A percentile compares a stretch with the other conserved stretches of the same genome.
phyloP scores from a whole-genome alignment of 345 rosid species.

The Lumnitzera littorea region DNA sequence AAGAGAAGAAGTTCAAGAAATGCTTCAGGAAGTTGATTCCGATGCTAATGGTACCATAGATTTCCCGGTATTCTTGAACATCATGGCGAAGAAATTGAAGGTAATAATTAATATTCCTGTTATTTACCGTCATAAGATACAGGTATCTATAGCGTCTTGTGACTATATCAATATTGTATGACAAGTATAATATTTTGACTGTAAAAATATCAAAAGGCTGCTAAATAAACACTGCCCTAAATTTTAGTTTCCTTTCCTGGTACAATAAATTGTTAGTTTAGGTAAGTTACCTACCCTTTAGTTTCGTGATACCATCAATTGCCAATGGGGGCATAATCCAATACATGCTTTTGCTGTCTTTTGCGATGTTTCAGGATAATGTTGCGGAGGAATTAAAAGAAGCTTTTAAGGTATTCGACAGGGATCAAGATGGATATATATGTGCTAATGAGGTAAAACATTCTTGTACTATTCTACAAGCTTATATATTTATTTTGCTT shows the following conservation, averaged over 20 bases:
- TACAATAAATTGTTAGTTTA: not conserved
- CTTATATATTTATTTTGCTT: no score
- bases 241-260: not conserved
- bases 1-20: constrained; percentile 35
- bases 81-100: constrained; percentile 40
- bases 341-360: not conserved
- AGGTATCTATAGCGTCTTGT: no score
- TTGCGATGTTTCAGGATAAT: constrained; percentile 28
- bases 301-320: not conserved
- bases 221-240: not conserved
- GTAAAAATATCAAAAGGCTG: no score
- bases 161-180: no score
- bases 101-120: constrained; percentile 10
- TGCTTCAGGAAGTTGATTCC: constrained; percentile 35
- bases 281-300: not conserved
- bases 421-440: constrained; percentile 59
- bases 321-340: not conserved
- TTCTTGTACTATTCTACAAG: not conserved
- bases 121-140: no score
- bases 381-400: constrained; percentile 45
- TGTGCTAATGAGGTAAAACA: constrained; percentile 42
- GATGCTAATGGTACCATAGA: constrained; percentile 28
- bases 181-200: no score
- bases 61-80: constrained; percentile 36
- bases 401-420: constrained; percentile 62